Percentiles rank a stretch among this genome's conserved stretches.
phyloP scores from a whole-genome alignment of 106 monocot species.

The Allium fistulosum region DNA sequence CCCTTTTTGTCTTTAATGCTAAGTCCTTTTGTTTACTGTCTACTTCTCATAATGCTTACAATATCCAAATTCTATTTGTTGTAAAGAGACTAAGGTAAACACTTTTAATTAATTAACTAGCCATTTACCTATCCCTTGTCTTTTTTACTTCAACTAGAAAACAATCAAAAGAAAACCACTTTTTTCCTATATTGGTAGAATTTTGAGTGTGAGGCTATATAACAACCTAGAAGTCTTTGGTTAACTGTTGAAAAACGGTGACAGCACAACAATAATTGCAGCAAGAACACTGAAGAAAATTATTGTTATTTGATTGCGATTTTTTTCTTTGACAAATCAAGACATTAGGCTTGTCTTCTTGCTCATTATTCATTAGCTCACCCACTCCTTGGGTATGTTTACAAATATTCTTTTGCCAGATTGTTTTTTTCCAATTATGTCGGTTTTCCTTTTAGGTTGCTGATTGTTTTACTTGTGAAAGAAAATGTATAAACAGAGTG shows the following conservation, averaged over 20 bases:
- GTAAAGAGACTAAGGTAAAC: neutral
- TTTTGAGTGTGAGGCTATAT: neutral
- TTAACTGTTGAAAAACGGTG: constrained; percentile 7
- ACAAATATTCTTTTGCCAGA: too few relatives aligned
- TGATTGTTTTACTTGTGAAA: too few relatives aligned
- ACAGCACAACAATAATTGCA: neutral
- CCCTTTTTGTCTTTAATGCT: constrained; percentile 45
- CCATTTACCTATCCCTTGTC: neutral
- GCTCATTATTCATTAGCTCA: constrained; percentile 2
- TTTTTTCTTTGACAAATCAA: neutral
- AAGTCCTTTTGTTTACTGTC: constrained; percentile 8
- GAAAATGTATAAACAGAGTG: neutral
- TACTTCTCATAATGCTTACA: neutral
- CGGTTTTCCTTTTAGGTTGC: too few relatives aligned
- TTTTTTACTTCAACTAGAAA: neutral
- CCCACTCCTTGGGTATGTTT: neutral
- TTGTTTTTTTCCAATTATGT: too few relatives aligned
- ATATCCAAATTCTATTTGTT: neutral
- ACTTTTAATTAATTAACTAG: too few relatives aligned
- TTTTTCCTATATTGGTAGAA: neutral
- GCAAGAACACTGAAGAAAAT: too few relatives aligned
- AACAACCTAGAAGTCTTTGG: constrained; percentile 7
- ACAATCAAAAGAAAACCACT: constrained; percentile 3
- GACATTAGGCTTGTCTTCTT: neutral
- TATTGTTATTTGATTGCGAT: neutral